Evolutionary conservation across 1,139 yeast species (phyloP).

Genomic region (Yueomyces sp.): DNA sequence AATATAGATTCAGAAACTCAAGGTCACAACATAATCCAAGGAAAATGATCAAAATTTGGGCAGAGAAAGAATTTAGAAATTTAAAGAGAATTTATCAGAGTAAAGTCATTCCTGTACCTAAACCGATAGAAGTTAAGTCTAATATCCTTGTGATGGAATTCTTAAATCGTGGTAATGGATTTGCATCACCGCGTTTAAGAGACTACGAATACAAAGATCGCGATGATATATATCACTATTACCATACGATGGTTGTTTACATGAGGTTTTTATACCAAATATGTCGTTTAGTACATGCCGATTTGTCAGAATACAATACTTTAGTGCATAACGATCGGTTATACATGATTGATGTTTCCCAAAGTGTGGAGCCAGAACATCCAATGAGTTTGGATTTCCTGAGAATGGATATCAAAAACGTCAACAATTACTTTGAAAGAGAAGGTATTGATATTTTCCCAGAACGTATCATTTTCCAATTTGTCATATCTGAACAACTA

Average conservation of each 20-base stretch:
- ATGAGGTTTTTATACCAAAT: slow-evolving; percentile 81
- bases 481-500: slow-evolving; percentile 38
- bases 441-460: slow-evolving; percentile 67
- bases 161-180: slow-evolving; percentile 52
- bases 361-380: slow-evolving; percentile 95
- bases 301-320: slow-evolving; percentile 86
- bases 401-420: slow-evolving; percentile 94
- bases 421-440: slow-evolving; percentile 71
- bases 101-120: slow-evolving; percentile 78
- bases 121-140: slow-evolving; percentile 75
- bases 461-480: slow-evolving; percentile 70
- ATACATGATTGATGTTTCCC: slow-evolving; percentile 92
- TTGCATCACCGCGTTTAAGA: slow-evolving; percentile 69
- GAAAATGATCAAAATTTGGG: slow-evolving; percentile 97
- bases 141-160: slow-evolving; percentile 96
- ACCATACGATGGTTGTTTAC: slow-evolving; percentile 67
- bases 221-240: slow-evolving; percentile 54
- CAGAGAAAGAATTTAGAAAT: slow-evolving; percentile 92
- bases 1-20: slow-evolving; percentile 76
- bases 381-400: slow-evolving; percentile 92
- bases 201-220: slow-evolving; percentile 62
- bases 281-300: slow-evolving; percentile 92
- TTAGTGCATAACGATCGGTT: slow-evolving; percentile 73
- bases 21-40: slow-evolving; percentile 86
- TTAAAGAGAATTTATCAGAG: slow-evolving; percentile 64